Conservation (phyloP, 108 stramenopile genomes). For the Discostella stelligeroides region DNA sequence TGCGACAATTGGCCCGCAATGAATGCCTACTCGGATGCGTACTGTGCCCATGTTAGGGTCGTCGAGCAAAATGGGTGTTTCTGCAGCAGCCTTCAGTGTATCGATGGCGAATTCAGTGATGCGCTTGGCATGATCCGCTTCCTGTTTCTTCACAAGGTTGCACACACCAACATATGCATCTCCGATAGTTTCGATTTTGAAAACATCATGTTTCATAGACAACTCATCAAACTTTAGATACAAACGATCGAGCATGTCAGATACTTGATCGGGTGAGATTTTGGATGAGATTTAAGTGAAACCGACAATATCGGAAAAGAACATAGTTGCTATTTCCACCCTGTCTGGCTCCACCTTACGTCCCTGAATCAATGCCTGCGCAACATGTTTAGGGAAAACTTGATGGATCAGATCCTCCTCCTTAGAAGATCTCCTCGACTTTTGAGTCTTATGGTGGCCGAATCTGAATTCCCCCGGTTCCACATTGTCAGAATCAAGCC, state of each 20-base stretch:
- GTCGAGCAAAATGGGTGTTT: constrained; percentile 56
- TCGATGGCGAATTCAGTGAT: constrained; percentile 76
- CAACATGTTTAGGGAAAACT: constrained; percentile 63
- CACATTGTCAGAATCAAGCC: constrained; percentile 39
- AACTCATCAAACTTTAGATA: constrained; percentile 70
- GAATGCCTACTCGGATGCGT: constrained; percentile 73
- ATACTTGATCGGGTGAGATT: constrained; percentile 60
- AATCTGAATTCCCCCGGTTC: constrained; percentile 26
- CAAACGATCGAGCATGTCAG: constrained; percentile 68
- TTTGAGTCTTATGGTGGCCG: constrained; percentile 9
- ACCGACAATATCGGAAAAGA: constrained; percentile 74
- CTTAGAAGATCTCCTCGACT: not conserved
- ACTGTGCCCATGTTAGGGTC: constrained; percentile 61
- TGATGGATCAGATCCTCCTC: constrained; percentile 26
- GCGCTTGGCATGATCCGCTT: constrained; percentile 70
- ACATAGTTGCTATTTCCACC: constrained; percentile 34
- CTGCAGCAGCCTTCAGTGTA: constrained; percentile 55
- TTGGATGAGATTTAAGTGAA: constrained; percentile 63
- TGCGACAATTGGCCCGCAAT: constrained; percentile 75
- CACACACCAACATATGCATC: constrained; percentile 73
- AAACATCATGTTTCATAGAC: constrained; percentile 66
- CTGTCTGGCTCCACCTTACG: constrained; percentile 51
- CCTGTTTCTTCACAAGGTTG: constrained; percentile 67
- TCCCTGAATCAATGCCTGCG: constrained; percentile 52
- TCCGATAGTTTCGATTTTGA: constrained; percentile 83